These are phyloP conservation scores for Arachis stenosperma DNA, from an alignment of 306 rosid species.

Conservation along the genomic window DNA sequence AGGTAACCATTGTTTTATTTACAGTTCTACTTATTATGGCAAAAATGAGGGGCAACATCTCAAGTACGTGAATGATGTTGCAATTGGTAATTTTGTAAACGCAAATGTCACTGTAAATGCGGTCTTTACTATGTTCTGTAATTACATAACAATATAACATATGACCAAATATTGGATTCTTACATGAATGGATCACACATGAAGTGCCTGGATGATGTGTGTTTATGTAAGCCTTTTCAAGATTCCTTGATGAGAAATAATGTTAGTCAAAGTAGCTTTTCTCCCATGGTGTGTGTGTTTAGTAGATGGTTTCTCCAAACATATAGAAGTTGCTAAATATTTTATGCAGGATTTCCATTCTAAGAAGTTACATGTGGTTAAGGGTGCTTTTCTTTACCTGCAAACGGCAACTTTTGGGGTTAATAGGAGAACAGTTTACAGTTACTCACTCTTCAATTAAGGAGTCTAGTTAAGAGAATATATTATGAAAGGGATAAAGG, in stretches of 20 bases:
- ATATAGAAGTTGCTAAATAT: no score
- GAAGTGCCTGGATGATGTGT: background rate
- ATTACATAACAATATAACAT: background rate
- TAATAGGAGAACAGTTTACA: background rate
- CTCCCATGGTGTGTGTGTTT: background rate
- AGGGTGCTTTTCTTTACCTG: background rate
- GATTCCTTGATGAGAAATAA: background rate
- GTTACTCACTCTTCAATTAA: background rate
- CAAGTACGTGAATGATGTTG: background rate
- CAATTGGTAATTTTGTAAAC: background rate
- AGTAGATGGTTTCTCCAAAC: background rate
- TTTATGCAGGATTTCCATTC: background rate
- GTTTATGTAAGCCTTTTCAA: background rate
- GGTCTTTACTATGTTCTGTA: background rate
- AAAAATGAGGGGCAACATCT: background rate
- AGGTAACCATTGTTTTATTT: background rate
- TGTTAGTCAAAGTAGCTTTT: background rate
- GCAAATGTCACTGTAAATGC: background rate
- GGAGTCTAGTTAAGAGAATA: no score
- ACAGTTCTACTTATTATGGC: background rate
- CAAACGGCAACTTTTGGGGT: background rate
- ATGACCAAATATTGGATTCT: conserved; percentile 1
- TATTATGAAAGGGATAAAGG: no score
- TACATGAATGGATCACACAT: background rate
- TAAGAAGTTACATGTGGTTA: no score